Percentiles rank a stretch among this genome's conserved stretches.
Evolutionary conservation across 495 filamentous ascomycete species (phyloP).

Genomic region (Neurospora sp.): DNA sequence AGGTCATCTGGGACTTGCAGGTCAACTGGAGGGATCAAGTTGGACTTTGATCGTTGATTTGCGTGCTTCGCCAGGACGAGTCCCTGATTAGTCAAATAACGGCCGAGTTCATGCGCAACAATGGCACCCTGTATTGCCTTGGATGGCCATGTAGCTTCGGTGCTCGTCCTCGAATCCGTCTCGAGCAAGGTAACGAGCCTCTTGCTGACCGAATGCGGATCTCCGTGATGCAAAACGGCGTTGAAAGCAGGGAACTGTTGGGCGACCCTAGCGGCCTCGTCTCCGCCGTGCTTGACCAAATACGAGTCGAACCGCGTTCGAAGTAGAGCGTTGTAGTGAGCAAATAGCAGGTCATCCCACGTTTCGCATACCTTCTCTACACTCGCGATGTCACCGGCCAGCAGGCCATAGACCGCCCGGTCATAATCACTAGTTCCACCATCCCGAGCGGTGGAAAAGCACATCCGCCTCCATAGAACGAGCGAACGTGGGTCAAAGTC

Average conservation of each 20-base stretch:
- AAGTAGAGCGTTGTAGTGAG: constrained; percentile 74
- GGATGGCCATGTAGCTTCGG: constrained; percentile 43
- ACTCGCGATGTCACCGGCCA: constrained; percentile 70
- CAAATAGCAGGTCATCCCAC: constrained; percentile 90
- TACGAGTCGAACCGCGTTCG: constrained; percentile 57
- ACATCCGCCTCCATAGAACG: constrained; percentile 71
- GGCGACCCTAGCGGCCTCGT: constrained; percentile 25
- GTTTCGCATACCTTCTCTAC: constrained; percentile 65
- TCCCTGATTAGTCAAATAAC: constrained; percentile 51
- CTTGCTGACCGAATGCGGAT: constrained; percentile 36
- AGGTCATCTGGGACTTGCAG: constrained; percentile 18
- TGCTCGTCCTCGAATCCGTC: constrained; percentile 30
- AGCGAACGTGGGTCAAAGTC: constrained; percentile 39
- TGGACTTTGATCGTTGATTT: constrained; percentile 38
- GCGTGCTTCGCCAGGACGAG: constrained; percentile 42
- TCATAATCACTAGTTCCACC: constrained; percentile 66
- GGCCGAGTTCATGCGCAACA: constrained; percentile 45
- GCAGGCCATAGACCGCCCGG: constrained; percentile 76
- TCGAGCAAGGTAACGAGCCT: constrained; percentile 43
- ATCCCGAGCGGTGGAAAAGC: constrained; percentile 61
- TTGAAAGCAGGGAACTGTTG: constrained; percentile 40
- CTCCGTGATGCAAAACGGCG: constrained; percentile 42
- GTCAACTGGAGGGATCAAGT: constrained; percentile 33
- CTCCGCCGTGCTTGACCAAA: constrained; percentile 37
- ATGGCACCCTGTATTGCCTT: constrained; percentile 60